phyloP scores from a whole-genome alignment of 1,139 yeast genomes.

The Nematodospora anomalae region DNA sequence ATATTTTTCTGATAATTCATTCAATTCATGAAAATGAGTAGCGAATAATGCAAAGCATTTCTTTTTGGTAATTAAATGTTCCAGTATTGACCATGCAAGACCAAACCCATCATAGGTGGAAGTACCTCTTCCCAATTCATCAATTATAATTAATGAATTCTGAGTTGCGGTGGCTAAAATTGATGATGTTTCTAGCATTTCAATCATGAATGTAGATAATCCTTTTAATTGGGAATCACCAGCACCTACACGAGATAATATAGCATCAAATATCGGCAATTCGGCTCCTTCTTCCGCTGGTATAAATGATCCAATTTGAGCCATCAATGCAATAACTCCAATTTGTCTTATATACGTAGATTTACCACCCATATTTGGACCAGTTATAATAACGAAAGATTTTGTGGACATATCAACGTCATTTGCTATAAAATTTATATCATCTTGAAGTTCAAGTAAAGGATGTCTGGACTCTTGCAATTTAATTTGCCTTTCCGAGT shows the following conservation, averaged over 20 bases:
- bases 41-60: constrained; percentile 87
- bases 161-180: constrained; percentile 82
- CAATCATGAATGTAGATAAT: constrained; percentile 96
- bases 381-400: constrained; percentile 84
- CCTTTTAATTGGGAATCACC: constrained; percentile 97
- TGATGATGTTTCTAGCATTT: constrained; percentile 94
- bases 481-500: constrained; percentile 48
- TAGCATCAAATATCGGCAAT: constrained; percentile 82
- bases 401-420: constrained; percentile 53
- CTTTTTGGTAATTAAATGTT: constrained; percentile 69
- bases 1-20: constrained; percentile 67
- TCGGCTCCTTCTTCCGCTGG: constrained; percentile 64
- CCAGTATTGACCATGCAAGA: constrained; percentile 94
- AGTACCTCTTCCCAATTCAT: constrained; percentile 95
- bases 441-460: constrained; percentile 89
- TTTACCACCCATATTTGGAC: constrained; percentile 99
- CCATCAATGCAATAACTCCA: constrained; percentile 86
- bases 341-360: constrained; percentile 91
- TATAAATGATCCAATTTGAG: constrained; percentile 89
- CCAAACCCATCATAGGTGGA: constrained; percentile 98
- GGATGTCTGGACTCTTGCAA: constrained; percentile 87
- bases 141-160: constrained; percentile 86
- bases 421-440: constrained; percentile 81
- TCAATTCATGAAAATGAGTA: constrained; percentile 94
- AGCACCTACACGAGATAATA: constrained; percentile 96